Conservation (phyloP, 139 green algal species). For the Haematococcus lacustris region DNA sequence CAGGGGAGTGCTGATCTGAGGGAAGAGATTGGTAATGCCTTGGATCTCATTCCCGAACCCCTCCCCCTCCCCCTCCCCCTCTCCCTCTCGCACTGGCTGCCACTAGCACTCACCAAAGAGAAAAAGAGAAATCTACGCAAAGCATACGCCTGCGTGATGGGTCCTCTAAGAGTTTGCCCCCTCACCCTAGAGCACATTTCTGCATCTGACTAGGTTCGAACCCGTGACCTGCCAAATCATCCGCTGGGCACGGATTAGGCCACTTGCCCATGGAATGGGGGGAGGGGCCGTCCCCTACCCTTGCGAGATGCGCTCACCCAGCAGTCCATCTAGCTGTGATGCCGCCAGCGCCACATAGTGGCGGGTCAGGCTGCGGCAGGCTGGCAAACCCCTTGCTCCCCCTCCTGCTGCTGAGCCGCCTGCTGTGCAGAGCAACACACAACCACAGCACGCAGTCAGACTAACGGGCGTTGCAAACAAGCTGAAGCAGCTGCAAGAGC, state of each 20-base stretch:
- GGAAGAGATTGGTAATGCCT: too few species aligned
- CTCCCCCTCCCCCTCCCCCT: too few species aligned
- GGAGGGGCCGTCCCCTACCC: too few species aligned
- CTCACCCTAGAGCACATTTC: too few species aligned
- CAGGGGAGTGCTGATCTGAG: too few species aligned
- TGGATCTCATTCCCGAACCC: too few species aligned
- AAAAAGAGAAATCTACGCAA: not conserved
- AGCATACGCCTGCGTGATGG: too few species aligned
- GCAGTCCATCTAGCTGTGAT: conserved; percentile 13
- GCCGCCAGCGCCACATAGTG: conserved; percentile 20
- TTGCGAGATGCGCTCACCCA: not conserved
- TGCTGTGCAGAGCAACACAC: not conserved
- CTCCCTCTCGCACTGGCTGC: not conserved
- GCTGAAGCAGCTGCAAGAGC: not conserved
- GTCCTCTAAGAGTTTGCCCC: not conserved
- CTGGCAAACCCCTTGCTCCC: conserved; percentile 6
- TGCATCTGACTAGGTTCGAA: too few species aligned
- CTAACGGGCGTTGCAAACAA: not conserved
- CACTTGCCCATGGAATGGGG: not conserved
- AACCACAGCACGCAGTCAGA: not conserved
- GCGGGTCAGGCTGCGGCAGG: conserved; percentile 18
- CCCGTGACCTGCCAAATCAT: not conserved
- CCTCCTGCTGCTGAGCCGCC: not conserved
- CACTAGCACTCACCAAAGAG: not conserved
- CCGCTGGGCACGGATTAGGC: not conserved